Conservation (phyloP, 2,329 filamentous ascomycete species). For the Akanthomyces lecanii region DNA sequence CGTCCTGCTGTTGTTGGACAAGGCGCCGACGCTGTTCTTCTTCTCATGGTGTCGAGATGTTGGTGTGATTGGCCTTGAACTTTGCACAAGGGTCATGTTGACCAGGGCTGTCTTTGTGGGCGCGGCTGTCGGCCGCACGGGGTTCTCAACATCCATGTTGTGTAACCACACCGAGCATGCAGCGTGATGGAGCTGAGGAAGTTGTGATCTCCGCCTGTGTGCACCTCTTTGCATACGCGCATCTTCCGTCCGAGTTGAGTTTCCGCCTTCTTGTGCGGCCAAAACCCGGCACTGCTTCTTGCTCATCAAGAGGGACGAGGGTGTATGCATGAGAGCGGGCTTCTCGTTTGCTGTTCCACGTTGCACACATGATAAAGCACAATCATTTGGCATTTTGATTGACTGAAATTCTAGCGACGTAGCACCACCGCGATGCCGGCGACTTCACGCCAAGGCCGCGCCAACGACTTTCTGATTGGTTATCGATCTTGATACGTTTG, state of each 20-base stretch:
- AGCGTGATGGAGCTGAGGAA: background rate
- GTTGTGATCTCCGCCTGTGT: background rate
- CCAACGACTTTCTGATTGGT: background rate
- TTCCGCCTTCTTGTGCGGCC: background rate
- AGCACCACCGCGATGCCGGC: background rate
- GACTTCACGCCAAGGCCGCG: background rate
- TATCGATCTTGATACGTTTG: background rate
- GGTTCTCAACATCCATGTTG: background rate
- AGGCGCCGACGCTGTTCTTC: background rate
- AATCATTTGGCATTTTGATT: background rate
- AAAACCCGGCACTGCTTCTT: too few species aligned
- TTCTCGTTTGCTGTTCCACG: background rate
- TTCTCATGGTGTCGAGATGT: background rate
- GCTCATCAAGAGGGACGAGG: background rate
- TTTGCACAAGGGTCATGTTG: background rate
- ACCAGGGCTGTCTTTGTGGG: background rate
- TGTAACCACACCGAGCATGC: background rate
- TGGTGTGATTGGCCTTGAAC: background rate
- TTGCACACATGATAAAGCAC: background rate
- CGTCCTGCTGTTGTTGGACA: background rate
- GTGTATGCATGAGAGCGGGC: background rate
- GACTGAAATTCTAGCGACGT: background rate
- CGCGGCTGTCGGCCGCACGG: background rate
- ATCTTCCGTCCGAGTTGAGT: background rate
- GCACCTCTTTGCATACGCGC: background rate